A percentile compares a stretch with the other conserved stretches of the same genome.
These are phyloP conservation scores for Sugiyamaella floridensis DNA, from an alignment of 805 yeast species.

Conservation along the genomic window DNA sequence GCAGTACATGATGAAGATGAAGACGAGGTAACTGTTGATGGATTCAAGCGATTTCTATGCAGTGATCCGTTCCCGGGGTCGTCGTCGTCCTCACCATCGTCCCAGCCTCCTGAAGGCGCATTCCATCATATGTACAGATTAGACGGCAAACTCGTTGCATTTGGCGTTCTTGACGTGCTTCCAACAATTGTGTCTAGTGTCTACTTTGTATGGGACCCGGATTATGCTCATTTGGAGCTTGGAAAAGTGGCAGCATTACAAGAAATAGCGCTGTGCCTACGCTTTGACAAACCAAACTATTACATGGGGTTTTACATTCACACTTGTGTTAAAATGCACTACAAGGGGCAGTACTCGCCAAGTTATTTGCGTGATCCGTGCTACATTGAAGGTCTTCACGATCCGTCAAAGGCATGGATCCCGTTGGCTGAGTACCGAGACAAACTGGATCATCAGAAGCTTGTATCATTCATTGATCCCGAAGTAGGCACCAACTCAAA, in stretches of 20 bases:
- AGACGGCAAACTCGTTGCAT: constrained; percentile 57
- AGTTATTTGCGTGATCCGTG: constrained; percentile 31
- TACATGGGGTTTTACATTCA: constrained; percentile 76
- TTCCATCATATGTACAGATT: constrained; percentile 73
- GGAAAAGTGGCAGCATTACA: constrained; percentile 74
- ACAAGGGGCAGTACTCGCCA: constrained; percentile 56
- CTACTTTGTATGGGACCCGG: constrained; percentile 86
- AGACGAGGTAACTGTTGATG: constrained; percentile 37
- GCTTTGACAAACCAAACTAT: constrained; percentile 48
- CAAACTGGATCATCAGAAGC: constrained; percentile 2
- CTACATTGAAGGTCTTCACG: not conserved
- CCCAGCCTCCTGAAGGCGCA: constrained; percentile 45
- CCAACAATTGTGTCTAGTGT: constrained; percentile 69
- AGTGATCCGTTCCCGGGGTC: constrained; percentile 48
- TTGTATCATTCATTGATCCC: constrained; percentile 3
- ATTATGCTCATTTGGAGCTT: constrained; percentile 55
- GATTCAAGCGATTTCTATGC: constrained; percentile 65
- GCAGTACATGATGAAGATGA: constrained; percentile 58
- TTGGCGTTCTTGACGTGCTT: constrained; percentile 69
- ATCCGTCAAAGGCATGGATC: constrained; percentile 6
- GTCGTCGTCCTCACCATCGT: not conserved
- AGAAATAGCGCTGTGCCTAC: constrained; percentile 52
- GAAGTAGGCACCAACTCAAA: not conserved
- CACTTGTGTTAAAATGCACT: constrained; percentile 76
- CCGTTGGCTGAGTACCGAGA: constrained; percentile 8